These are phyloP conservation scores for Meira miltonrushii DNA, from an alignment of 1,284 basidiomycete genomes.

Conservation along the genomic window DNA sequence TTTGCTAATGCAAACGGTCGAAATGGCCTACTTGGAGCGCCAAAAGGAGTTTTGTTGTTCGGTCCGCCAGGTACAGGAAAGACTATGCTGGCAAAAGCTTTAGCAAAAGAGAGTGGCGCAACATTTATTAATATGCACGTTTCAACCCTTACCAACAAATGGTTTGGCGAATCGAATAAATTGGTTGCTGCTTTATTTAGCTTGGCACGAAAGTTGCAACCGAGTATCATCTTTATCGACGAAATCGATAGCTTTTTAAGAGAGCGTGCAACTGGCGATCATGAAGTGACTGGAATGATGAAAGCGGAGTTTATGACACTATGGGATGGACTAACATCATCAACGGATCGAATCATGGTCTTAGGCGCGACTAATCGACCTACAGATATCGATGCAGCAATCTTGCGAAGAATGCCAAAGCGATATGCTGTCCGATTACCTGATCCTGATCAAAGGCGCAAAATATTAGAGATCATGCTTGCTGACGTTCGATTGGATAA, in stretches of 20 bases:
- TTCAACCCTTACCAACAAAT: constrained; percentile 60
- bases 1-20: constrained; percentile 66
- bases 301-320: constrained; percentile 99
- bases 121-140: constrained; percentile 67
- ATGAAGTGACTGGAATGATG: constrained; percentile 98
- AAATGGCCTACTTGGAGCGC: constrained; percentile 61
- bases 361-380: constrained; percentile 94
- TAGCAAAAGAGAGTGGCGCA: constrained; percentile 78
- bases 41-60: constrained; percentile 58
- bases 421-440: constrained; percentile 87
- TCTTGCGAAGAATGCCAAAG: constrained; percentile 93
- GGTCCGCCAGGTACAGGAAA: constrained; percentile 55
- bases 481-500: constrained; percentile 58
- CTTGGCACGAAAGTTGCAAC: constrained; percentile 69
- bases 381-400: constrained; percentile 89
- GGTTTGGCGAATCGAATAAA: constrained; percentile 98
- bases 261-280: constrained; percentile 77
- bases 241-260: constrained; percentile 84
- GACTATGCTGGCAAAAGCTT: constrained; percentile 55
- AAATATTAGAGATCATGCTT: constrained; percentile 78
- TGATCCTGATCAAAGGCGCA: constrained; percentile 71
- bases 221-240: constrained; percentile 74
- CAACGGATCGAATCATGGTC: constrained; percentile 74
- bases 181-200: constrained; percentile 75
- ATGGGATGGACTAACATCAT: constrained; percentile 93